Evolutionary conservation across 176 grass and related monocot genomes (phyloP), one percentile per base, ranked within the genome.

Genomic region (Luzula sylvatica): DNA sequence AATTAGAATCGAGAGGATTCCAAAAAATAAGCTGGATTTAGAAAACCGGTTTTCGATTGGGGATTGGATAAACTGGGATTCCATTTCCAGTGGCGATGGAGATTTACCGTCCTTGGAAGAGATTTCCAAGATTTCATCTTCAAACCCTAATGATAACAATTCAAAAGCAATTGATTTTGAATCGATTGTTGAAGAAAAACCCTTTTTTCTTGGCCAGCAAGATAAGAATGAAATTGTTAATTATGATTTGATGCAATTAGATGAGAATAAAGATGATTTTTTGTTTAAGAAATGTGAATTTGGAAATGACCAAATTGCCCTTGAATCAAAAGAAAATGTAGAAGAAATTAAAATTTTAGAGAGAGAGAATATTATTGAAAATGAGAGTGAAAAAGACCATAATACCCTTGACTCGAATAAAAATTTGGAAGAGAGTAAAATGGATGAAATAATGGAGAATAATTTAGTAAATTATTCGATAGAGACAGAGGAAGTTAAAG

Each of bases 51-150:
- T 61, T 51, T 84, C 45, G 51, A 28, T 85, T 55, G 53, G 25
- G 68, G 72, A 88, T 50, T 95, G 72, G 69, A 84, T 81, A 28
- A 55, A 67, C 47, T 84, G 70, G 70, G 80, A 78, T 74, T 57
- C 76, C 50, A 32, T 78, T 39, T 78, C 79, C 42, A 72, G 44
- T 48, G 68, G 61, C 4, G 38, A 84, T 72, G 80, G 76, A 26
- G 61, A 86, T 65, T 69, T 49, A 41, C 77, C 64, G 38, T 69
- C 69, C 22, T 55, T 74, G 3, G 62, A 75, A 20, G 23, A 50
- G 60, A 77, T 78, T 68, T 29, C 68, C 18, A 70, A 87, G 38
- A 15, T 52, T 61, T 60, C 60, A 18, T 46, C 69, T 30, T 65
- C 40, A 24, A 24, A 63, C 40, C 47, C 53, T 51, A 50, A 40